Evolutionary conservation across 306 rosid genomes (phyloP), one percentile per base, ranked within the genome.

Genomic region (Castanea crenata): DNA sequence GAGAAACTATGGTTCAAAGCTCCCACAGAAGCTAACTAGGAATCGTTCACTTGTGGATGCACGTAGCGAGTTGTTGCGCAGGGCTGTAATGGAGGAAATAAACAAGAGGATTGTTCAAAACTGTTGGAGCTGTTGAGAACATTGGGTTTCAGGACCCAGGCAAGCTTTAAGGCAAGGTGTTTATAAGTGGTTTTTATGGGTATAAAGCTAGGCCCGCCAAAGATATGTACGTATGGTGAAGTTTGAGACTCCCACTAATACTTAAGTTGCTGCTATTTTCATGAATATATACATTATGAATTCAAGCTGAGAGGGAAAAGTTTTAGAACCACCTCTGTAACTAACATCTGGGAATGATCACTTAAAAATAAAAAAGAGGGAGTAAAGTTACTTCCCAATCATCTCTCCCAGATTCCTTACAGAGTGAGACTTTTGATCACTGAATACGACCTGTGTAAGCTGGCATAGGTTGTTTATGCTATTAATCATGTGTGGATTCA

Each of bases 41-140:
- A 83, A 80, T 57, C 82, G 74, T 20, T 90, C 94, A 1, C 81
- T 80, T 13, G 76, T 84, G 19, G 92, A 89, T 8, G 82, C 89
- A 19, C 88, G 90, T 3, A 89, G 87, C 76, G 86, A 87, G 78
- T 76, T 82, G 77, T 74, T 91, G 83, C 93, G 87, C 70, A 77
- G 92, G 11, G 87, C 91, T 7, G 61, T 88, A 58, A 81, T 83
- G 78, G 90, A 90, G 61, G 92, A 90, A 86, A 69, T 92, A 21
- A 61, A 78, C 75, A 91, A 87, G 85, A 89, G 89, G 73, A 41
- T 51, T 87, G 85, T 91, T 73, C 71, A 87, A 92, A 64, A 92
- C 97, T 0, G 87, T 92, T 18, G 94, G 88, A 1, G 86, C 92
- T 29, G 73, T 92, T 71, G 92, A 87, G 82, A 85, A 89, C 83